These are phyloP conservation scores for Boletus coccyginus DNA, from an alignment of 768 basidiomycete genomes.

Conservation along the genomic window DNA sequence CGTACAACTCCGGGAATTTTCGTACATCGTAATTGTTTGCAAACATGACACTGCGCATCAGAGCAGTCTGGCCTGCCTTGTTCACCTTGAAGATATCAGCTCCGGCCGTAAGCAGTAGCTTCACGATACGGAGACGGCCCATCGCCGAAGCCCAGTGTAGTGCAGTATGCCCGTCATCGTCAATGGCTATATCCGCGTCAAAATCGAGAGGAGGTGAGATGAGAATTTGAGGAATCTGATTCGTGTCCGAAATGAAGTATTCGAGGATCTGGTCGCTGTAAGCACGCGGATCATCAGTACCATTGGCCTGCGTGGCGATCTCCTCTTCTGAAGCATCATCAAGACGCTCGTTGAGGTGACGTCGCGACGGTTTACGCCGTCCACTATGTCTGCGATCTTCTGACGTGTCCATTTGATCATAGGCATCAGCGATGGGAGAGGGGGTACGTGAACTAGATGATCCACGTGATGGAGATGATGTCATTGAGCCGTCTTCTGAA, in stretches of 20 bases:
- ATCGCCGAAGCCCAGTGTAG: slow-evolving; percentile 99
- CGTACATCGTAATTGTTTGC: slow-evolving; percentile 99
- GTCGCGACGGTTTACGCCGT: slow-evolving; percentile 49
- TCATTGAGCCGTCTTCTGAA: slow-evolving; percentile 88
- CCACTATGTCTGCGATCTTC: slow-evolving; percentile 34
- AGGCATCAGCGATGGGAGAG: slow-evolving; percentile 67
- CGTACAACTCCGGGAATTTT: slow-evolving; percentile 97
- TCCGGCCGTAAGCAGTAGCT: slow-evolving; percentile 87
- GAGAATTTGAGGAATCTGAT: slow-evolving; percentile 84
- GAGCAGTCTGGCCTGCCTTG: slow-evolving; percentile 91
- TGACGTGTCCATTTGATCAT: slow-evolving; percentile 28
- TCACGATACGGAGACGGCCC: slow-evolving; percentile 96
- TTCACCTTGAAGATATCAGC: slow-evolving; percentile 98
- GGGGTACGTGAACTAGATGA: slow-evolving; percentile 91
- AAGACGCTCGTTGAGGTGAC: slow-evolving; percentile 44
- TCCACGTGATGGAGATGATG: slow-evolving; percentile 81
- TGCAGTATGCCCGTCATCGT: slow-evolving; percentile 96
- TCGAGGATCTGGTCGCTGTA: slow-evolving; percentile 97
- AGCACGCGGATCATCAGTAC: slow-evolving; percentile 52
- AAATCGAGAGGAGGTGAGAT: slow-evolving; percentile 87
- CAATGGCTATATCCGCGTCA: slow-evolving; percentile 94
- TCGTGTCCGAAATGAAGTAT: slow-evolving; percentile 97
- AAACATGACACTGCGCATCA: slow-evolving; percentile 99
- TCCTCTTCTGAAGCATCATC: slow-evolving; percentile 47
- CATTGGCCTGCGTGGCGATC: slow-evolving; percentile 38